Evolutionary conservation across 2,329 filamentous ascomycete species (phyloP).

Genomic region (Diplodia intermedia): DNA sequence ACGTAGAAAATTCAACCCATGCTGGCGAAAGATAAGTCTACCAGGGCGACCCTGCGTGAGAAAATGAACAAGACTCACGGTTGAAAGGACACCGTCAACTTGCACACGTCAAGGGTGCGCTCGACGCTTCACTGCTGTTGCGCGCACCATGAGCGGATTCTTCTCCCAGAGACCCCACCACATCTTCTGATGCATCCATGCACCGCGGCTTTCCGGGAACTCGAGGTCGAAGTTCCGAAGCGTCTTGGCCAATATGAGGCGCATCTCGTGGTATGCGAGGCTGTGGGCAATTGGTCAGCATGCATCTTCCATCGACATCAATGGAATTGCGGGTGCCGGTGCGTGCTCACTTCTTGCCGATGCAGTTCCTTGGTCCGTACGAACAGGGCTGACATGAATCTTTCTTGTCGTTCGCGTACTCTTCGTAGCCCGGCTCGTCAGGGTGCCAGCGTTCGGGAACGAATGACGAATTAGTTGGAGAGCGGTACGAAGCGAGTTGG

Average conservation of each 20-base stretch:
- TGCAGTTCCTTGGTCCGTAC: neutral
- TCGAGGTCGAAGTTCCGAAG: conserved; percentile 50
- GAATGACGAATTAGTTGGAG: conserved; percentile 47
- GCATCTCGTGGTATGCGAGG: conserved; percentile 51
- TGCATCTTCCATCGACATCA: neutral
- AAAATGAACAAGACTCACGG: neutral
- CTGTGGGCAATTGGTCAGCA: conserved; percentile 34
- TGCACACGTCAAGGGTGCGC: neutral
- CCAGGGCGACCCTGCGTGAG: too few species aligned
- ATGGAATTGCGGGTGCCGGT: neutral
- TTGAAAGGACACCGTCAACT: neutral
- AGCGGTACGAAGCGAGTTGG: conserved; percentile 32
- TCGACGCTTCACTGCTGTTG: neutral
- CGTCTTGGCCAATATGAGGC: conserved; percentile 48
- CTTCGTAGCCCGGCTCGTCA: neutral
- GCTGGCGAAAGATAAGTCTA: neutral
- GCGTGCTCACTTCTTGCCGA: neutral
- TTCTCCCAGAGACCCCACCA: neutral
- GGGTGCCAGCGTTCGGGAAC: conserved; percentile 53
- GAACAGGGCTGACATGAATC: neutral
- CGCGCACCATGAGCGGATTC: neutral
- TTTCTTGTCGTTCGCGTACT: neutral
- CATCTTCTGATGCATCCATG: neutral
- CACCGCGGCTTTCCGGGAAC: neutral
- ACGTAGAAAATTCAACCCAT: neutral